Percentiles rank a stretch among this genome's conserved stretches.
These are phyloP conservation scores for Aureobasidium subglaciale DNA, from an alignment of 2,329 filamentous ascomycete genomes.

Conservation along the genomic window DNA sequence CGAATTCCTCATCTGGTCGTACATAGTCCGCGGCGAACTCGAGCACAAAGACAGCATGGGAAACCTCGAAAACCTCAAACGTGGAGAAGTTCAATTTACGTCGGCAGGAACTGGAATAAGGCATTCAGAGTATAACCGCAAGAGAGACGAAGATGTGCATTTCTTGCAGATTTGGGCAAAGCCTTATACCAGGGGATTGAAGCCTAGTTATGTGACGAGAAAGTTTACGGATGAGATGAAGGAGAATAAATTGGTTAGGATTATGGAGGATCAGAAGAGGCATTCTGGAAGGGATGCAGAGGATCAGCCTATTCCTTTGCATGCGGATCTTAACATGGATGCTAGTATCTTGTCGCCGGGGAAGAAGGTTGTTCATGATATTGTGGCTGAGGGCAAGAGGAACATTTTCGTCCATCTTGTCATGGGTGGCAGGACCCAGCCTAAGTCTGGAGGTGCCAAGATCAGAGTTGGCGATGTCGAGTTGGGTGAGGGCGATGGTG, in stretches of 20 bases:
- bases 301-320: constrained; percentile 69
- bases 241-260: constrained; percentile 61
- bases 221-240: constrained; percentile 68
- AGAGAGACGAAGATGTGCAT: constrained; percentile 59
- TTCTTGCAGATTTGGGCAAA: constrained; percentile 87
- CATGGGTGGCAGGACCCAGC: constrained; percentile 51
- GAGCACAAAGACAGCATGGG: constrained; percentile 85
- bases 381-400: constrained; percentile 57
- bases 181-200: constrained; percentile 66
- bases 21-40: constrained; percentile 77
- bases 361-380: constrained; percentile 61
- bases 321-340: constrained; percentile 78
- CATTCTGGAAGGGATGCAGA: constrained; percentile 59
- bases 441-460: constrained; percentile 64
- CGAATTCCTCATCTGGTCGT: constrained; percentile 85
- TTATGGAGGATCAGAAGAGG: constrained; percentile 64
- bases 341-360: constrained; percentile 65
- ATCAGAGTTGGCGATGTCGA: constrained; percentile 61
- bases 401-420: constrained; percentile 77
- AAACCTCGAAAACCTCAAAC: constrained; percentile 59
- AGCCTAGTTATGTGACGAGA: constrained; percentile 68
- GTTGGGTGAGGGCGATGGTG: constrained; percentile 71
- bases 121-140: constrained; percentile 77
- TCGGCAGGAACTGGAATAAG: constrained; percentile 75
- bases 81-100: constrained; percentile 84